Evolutionary conservation across 805 yeast genomes (phyloP), one percentile per base, ranked within the genome.

Genomic region (Zygosaccharomyces pseudorouxii): DNA sequence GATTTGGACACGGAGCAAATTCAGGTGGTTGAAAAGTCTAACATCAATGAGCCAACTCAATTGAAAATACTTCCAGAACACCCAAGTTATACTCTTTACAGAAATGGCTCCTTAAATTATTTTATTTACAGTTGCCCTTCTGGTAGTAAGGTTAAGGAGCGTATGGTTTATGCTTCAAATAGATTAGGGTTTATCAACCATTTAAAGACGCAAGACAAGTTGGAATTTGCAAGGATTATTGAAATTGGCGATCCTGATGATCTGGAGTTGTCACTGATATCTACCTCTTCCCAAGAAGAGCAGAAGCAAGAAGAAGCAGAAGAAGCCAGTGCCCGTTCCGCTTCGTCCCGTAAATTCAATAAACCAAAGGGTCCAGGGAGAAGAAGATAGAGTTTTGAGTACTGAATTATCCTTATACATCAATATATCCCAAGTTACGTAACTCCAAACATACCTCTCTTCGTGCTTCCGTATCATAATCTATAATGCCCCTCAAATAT

Each of bases 101-200:
- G 71, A 42, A 71, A 71, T 52, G 68, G 69, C 1, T 68, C 63
- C 1, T 65, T 72, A 39, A 57, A 59, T 33, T 79, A 78, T 29
- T 89, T 92, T 64, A 79, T 90, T 28, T 88, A 88, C 63, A 76
- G 92, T 6, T 90, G 97, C 66, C 98, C 99, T 3, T 81, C 95
- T 0, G 89, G 90, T 1, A 84, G 96, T 38, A 83, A 82, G 67
- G 93, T 93, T 36, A 86, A 84, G 65, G 93, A 89, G 45, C 78
- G 98, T 58, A 92, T 92, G 97, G 65, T 89, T 44, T 89, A 89
- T 61, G 98, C 99, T 1, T 79, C 96, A 2, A 84, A 84, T 52
- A 84, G 82, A 61, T 75, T 73, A 45, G 85, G 84, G 6, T 74
- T 85, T 47, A 66, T 81, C 29, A 73, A 71, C 40, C 73, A 76